Conservation (phyloP, 352 stramenopile species). For the Phytopythium vexans region DNA sequence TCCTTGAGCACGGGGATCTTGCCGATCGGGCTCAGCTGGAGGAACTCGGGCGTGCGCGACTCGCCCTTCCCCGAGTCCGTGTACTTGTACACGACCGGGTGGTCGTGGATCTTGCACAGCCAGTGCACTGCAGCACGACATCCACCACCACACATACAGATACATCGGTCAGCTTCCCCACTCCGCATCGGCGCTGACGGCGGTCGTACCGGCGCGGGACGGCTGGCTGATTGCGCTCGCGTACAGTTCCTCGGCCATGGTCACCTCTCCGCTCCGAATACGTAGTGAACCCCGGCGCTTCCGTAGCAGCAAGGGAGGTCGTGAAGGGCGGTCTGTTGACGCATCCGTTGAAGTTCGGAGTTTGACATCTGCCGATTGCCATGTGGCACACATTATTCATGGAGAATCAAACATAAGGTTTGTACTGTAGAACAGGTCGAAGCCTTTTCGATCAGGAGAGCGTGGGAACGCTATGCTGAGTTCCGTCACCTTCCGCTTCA, state of each 20-base stretch:
- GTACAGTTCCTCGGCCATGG: slow-evolving; percentile 52
- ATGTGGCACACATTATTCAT: too few relatives aligned
- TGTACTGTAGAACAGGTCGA: too few relatives aligned
- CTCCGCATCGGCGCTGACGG: background rate
- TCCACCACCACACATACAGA: background rate
- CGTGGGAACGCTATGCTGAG: too few relatives aligned
- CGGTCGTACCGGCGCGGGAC: slow-evolving; percentile 42
- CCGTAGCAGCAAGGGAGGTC: too few relatives aligned
- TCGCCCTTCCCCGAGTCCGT: slow-evolving; percentile 52
- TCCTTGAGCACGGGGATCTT: slow-evolving; percentile 73
- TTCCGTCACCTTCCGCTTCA: too few relatives aligned
- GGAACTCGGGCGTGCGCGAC: slow-evolving; percentile 43
- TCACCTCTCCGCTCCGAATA: background rate
- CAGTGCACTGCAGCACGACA: slow-evolving; percentile 38
- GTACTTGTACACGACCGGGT: slow-evolving; percentile 56
- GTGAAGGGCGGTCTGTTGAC: too few relatives aligned
- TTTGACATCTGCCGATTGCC: too few relatives aligned
- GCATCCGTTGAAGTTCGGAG: too few relatives aligned
- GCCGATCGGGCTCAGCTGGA: slow-evolving; percentile 54
- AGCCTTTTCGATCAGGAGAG: too few relatives aligned
- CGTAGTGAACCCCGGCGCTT: too few relatives aligned
- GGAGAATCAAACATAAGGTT: too few relatives aligned
- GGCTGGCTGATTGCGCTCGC: slow-evolving; percentile 62
- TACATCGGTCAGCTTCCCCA: too few relatives aligned
- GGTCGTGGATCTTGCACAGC: slow-evolving; percentile 70